A percentile compares a stretch with the other conserved stretches of the same genome.
Evolutionary conservation across 441 rosid genomes (phyloP).

Genomic region (Melastoma candidum): DNA sequence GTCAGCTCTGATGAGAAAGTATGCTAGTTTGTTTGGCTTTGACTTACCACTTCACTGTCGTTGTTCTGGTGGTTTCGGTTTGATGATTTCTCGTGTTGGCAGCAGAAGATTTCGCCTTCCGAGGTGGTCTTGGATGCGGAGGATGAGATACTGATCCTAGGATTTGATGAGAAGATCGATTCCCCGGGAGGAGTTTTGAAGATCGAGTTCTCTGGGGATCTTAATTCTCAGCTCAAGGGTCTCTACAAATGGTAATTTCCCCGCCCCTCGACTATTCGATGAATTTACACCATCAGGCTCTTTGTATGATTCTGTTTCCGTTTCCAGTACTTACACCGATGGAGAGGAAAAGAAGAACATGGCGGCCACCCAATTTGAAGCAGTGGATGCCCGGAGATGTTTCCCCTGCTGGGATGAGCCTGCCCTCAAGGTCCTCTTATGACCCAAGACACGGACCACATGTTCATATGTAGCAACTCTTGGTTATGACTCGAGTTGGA

Average conservation of each 20-base stretch:
- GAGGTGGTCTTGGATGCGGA: slow-evolving; percentile 26
- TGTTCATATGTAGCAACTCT: neutral
- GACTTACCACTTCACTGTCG: neutral
- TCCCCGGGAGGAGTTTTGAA: slow-evolving; percentile 26
- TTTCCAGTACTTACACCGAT: slow-evolving; percentile 22
- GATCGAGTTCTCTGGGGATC: slow-evolving; percentile 27
- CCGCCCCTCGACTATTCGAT: neutral
- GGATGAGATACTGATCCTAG: slow-evolving; percentile 32
- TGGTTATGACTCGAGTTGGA: neutral
- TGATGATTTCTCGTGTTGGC: neutral
- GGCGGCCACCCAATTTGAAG: slow-evolving; percentile 39
- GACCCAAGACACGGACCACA: neutral
- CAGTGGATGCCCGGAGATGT: slow-evolving; percentile 32
- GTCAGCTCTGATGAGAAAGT: slow-evolving; percentile 16
- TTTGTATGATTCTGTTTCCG: neutral
- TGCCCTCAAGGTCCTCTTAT: slow-evolving; percentile 25
- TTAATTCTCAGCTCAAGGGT: slow-evolving; percentile 31
- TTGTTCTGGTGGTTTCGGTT: too few species aligned
- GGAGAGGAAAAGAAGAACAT: slow-evolving; percentile 28
- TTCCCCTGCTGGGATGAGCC: slow-evolving; percentile 51
- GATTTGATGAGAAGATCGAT: slow-evolving; percentile 24
- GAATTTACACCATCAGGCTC: neutral
- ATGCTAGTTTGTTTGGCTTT: slow-evolving; percentile 4
- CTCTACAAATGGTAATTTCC: slow-evolving; percentile 27
- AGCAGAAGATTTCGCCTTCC: slow-evolving; percentile 20